Percentiles rank a stretch among this genome's conserved stretches.
These are phyloP conservation scores for Wickerhamomyces sp. DNA, from an alignment of 1,139 yeast species.

Conservation along the genomic window DNA sequence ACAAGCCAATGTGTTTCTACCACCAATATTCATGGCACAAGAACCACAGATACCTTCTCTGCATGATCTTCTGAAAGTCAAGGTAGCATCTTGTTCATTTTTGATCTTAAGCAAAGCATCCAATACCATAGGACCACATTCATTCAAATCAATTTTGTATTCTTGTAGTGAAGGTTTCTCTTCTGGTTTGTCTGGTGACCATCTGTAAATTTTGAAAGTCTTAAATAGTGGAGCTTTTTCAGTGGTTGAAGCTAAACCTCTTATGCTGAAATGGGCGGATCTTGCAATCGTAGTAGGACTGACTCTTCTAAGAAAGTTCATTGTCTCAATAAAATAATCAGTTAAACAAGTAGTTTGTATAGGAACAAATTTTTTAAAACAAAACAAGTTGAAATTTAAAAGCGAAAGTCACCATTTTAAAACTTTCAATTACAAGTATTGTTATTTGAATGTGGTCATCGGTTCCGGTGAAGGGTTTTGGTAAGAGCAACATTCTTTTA, in stretches of 20 bases:
- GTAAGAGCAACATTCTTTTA: conserved; percentile 14
- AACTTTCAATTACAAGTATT: background rate
- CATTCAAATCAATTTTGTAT: conserved; percentile 79
- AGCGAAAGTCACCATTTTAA: background rate
- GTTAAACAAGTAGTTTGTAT: background rate
- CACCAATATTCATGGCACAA: conserved; percentile 99
- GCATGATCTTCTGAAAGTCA: conserved; percentile 96
- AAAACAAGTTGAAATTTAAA: background rate
- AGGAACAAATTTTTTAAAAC: background rate
- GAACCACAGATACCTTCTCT: conserved; percentile 99
- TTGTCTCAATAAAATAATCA: background rate
- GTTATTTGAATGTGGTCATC: conserved; percentile 15
- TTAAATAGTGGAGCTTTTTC: conserved; percentile 54
- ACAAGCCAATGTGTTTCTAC: conserved; percentile 95
- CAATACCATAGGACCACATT: conserved; percentile 97
- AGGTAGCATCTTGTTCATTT: conserved; percentile 92
- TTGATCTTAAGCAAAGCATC: conserved; percentile 94
- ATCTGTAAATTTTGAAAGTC: conserved; percentile 89
- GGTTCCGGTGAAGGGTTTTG: conserved; percentile 20
- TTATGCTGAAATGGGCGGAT: conserved; percentile 9
- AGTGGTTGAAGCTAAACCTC: conserved; percentile 22
- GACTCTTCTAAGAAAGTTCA: conserved; percentile 2
- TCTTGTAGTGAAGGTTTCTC: conserved; percentile 84
- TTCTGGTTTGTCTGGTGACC: conserved; percentile 98
- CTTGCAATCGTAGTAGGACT: conserved; percentile 9